phyloP scores from a whole-genome alignment of 441 rosid species.

The Pelargonium citronellum region DNA sequence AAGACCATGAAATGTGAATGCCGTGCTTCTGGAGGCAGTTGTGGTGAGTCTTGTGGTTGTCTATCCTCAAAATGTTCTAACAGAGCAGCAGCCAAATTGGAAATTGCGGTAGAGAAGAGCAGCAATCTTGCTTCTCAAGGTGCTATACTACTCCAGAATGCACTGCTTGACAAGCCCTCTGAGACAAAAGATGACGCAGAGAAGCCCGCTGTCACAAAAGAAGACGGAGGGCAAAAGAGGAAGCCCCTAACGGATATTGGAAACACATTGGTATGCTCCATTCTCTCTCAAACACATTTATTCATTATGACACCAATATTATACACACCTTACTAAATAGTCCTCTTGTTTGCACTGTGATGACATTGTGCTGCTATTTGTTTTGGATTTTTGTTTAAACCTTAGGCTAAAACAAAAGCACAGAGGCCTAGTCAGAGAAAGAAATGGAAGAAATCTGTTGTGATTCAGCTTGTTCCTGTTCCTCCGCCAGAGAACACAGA shows the following conservation, averaged over 20 bases:
- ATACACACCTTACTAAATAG: not conserved
- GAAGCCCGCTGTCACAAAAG: constrained; percentile 28
- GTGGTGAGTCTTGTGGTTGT: constrained; percentile 71
- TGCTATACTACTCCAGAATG: constrained; percentile 72
- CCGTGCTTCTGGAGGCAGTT: constrained; percentile 48
- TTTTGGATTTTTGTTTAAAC: not conserved
- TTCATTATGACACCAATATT: not conserved
- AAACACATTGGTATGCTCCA: constrained; percentile 53
- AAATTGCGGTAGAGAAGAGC: constrained; percentile 34
- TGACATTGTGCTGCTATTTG: not conserved
- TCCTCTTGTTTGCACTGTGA: not conserved
- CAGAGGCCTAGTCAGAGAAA: constrained; percentile 65
- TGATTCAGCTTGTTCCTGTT: constrained; percentile 67
- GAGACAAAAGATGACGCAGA: not conserved
- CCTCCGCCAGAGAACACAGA: constrained; percentile 33
- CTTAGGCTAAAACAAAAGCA: constrained; percentile 63
- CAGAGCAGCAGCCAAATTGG: constrained; percentile 31
- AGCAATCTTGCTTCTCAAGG: constrained; percentile 61
- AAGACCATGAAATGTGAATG: constrained; percentile 82
- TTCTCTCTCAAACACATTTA: not conserved
- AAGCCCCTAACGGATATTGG: constrained; percentile 85
- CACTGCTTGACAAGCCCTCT: constrained; percentile 41
- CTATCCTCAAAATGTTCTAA: constrained; percentile 57
- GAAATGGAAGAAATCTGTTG: constrained; percentile 61
- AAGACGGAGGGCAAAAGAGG: constrained; percentile 40